Evolutionary conservation across 768 basidiomycete genomes (phyloP), one percentile per base, ranked within the genome.

Genomic region (Cubamyces lactineus): DNA sequence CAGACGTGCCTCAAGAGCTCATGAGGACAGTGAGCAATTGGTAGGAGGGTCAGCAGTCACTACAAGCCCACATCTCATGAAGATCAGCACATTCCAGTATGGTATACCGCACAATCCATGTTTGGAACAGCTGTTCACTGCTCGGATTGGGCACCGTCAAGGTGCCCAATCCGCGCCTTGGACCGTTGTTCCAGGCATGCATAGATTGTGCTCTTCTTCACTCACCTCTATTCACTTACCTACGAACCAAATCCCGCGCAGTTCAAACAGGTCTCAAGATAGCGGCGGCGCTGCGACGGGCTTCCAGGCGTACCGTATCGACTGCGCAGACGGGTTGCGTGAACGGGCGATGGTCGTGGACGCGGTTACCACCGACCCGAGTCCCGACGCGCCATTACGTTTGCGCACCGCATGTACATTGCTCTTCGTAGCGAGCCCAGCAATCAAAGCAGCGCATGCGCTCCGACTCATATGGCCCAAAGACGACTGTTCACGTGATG

Each of bases 91-190:
- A 16, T 26, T 15, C 48, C 28, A 21, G 19, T 26, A 28, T 40
- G 41, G 12, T 28, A 39, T 9, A 7, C 5, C 21, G 24, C 45
- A 30, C 28, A 56, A 16, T 42, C 48, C 48, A 51, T 58, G 57
- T 41, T 19, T 43, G 49, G 13, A 59, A 59, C 57, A 59, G 21
- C 57, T 43, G 57, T 50, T 16, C 57, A 43, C 34, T 51, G 49
- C 48, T 38, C 49, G 49, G 41, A 59, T 59, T 59, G 48, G 21
- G 48, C 57, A 58, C 50, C 57, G n/a, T 11, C 3, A 2, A n/a
- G 41, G 41, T 34, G 49, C 57, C n/a, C 57, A 58, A 51, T 50
- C 57, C 48, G 49, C 49, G 57, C 57, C 47, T 41, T 58, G 57
- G 21, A 52, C 41, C 24, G 40, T 59, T 59, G 48, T 59, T 59